Percentiles rank a stretch among this genome's conserved stretches.
Conservation (phyloP, 768 basidiomycete genomes). For the Dacryopinax primogenitus region DNA sequence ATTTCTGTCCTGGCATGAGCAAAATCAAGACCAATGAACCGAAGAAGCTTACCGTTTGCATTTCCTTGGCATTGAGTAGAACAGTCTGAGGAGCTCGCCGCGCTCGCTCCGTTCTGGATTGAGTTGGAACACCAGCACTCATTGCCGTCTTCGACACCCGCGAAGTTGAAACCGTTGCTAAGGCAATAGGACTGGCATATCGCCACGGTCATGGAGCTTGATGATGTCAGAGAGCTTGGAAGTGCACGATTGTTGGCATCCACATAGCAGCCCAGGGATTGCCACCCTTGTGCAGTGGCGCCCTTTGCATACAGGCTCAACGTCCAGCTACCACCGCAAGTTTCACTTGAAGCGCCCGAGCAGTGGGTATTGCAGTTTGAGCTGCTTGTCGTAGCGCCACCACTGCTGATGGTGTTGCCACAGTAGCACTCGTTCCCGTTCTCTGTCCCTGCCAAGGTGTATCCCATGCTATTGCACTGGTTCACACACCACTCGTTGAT, state of each 20-base stretch:
- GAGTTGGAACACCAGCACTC: constrained; percentile 18
- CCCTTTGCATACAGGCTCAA: constrained; percentile 22
- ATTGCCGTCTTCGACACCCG: constrained; percentile 16
- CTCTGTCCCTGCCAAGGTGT: constrained; percentile 23
- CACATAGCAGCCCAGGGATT: constrained; percentile 17
- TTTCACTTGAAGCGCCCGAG: constrained; percentile 23
- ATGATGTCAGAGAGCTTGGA: constrained; percentile 11
- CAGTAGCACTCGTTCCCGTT: constrained; percentile 28
- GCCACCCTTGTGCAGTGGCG: not conserved
- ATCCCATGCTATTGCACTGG: not conserved
- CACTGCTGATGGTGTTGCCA: constrained; percentile 19
- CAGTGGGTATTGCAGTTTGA: constrained; percentile 23
- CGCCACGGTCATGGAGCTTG: constrained; percentile 18
- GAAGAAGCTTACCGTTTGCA: not conserved
- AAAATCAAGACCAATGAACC: constrained; percentile 5
- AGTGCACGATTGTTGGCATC: constrained; percentile 14
- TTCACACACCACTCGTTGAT: not conserved
- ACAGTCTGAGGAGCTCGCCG: constrained; percentile 13
- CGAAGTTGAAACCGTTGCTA: constrained; percentile 17
- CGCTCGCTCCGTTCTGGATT: constrained; percentile 7
- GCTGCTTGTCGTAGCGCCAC: constrained; percentile 18
- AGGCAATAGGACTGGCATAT: constrained; percentile 21
- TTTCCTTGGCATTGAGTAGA: constrained; percentile 15
- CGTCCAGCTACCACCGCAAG: constrained; percentile 24
- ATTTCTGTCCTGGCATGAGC: not conserved